These are phyloP conservation scores for Parathielavia appendiculata DNA, from an alignment of 495 filamentous ascomycete genomes.

Conservation along the genomic window DNA sequence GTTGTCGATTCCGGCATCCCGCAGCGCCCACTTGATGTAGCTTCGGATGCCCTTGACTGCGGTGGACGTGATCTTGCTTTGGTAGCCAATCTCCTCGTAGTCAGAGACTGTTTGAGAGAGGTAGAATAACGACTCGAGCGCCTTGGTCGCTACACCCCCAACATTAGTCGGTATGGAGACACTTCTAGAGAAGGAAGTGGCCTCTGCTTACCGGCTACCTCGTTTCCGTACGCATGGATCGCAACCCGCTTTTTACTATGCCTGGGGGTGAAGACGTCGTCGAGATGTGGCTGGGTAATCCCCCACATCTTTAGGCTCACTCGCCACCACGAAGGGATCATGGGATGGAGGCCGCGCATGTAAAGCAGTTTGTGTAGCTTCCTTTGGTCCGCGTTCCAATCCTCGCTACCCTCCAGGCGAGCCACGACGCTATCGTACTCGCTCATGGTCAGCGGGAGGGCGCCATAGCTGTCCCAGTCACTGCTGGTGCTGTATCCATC, in stretches of 20 bases:
- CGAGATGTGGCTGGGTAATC: conserved; percentile 22
- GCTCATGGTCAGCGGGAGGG: conserved; percentile 12
- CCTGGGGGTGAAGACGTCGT: conserved; percentile 25
- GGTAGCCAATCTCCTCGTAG: conserved; percentile 25
- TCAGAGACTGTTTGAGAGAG: conserved; percentile 29
- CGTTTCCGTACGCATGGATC: conserved; percentile 25
- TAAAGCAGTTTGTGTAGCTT: conserved; percentile 30
- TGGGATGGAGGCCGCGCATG: conserved; percentile 30
- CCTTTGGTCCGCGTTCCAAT: conserved; percentile 28
- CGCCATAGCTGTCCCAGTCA: conserved; percentile 29
- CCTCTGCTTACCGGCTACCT: conserved; percentile 24
- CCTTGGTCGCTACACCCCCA: conserved; percentile 24
- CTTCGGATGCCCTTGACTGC: conserved; percentile 21
- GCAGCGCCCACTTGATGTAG: conserved; percentile 30
- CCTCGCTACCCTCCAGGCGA: conserved; percentile 22
- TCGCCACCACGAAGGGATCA: conserved; percentile 32
- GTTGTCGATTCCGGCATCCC: conserved; percentile 20
- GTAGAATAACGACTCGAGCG: conserved; percentile 29
- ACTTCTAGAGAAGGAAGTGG: background rate
- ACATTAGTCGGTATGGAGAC: background rate
- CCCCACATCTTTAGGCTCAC: conserved; percentile 32
- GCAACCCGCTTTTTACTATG: conserved; percentile 25
- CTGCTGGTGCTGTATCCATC: conserved; percentile 21
- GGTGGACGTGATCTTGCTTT: conserved; percentile 16
- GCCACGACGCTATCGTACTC: conserved; percentile 21